phyloP scores from a whole-genome alignment of 331 rosid species.

The Malus hybrid region DNA sequence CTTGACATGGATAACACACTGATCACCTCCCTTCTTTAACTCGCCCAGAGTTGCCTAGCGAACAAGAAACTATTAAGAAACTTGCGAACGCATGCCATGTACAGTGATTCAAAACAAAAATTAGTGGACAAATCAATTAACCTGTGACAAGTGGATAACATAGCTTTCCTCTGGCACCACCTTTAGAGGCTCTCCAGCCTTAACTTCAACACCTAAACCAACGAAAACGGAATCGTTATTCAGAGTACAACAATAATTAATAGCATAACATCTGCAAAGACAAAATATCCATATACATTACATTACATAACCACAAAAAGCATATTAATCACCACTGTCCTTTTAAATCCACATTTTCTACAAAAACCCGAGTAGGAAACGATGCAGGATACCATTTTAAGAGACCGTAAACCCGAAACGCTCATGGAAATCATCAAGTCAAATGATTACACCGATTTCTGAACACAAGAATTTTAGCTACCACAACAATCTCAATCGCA shows the following conservation, averaged over 20 bases:
- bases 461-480: background rate
- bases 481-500: background rate
- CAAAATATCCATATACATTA: background rate
- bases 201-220: conserved; percentile 63
- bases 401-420: background rate
- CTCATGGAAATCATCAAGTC: background rate
- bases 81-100: background rate
- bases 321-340: background rate
- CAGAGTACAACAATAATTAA: no score
- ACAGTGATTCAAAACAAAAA: background rate
- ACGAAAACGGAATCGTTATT: no score
- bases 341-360: background rate
- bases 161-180: conserved; percentile 21
- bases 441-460: background rate
- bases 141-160: conserved; percentile 72
- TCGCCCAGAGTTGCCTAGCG: conserved; percentile 67
- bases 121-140: background rate
- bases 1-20: conserved; percentile 38
- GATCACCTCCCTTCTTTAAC: conserved; percentile 49
- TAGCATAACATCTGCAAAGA: background rate
- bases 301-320: background rate
- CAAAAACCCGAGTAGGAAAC: background rate
- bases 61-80: background rate
- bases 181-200: conserved; percentile 50
- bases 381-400: background rate